Base-by-base conservation (phyloP, 2,329 filamentous ascomycete species). In the Microsporum canis region DNA sequence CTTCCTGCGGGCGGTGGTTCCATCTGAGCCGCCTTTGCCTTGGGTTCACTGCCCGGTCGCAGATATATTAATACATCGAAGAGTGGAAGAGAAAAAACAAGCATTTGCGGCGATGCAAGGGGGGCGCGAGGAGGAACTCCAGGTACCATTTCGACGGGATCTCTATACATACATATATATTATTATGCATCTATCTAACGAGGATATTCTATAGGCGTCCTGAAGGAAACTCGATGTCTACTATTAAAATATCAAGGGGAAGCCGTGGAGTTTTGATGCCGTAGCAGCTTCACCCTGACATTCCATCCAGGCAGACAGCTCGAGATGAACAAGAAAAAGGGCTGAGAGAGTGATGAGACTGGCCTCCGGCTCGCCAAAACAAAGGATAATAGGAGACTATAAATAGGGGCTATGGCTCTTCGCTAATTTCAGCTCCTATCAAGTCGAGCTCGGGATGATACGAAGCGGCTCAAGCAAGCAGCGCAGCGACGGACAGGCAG, bases 91-190 rank as follows among this genome's bases (percentile, higher is more conserved):
- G 10, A 10, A 36, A 36, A 47, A 47, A 47, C 43, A 55, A 55
- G 51, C 51, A 55, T 23, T 55, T 55, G 51, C 51, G 29, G 51
- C 51, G 51, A 34, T 36, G 51, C 51, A 55, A 31, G 51, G 51
- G 51, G 8, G 38, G 10, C 38, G 8, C 10, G 38, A 12, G 3
- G 14, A 12, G 38, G 14, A 12, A 7, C 38, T 12, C 38, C 38
- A 39, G 38, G 38, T 12, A 39, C 38, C 38, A 12, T 3, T 12
- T 23, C 17, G 17, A 23, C 17, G 17, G 17, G 17, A 23, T 23
- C 17, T 23, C 17, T 23, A 23, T 23, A 23, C 17, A 23, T 23
- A 23, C 17, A 23, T 23, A 23, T 23, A 23, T 23, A 23, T 23
- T 23, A 23, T 23, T 23, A 23, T 23, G 17, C 17, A 23, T 23